Evolutionary conservation across 768 basidiomycete species (phyloP).

Genomic region (Trametes sanguinea): DNA sequence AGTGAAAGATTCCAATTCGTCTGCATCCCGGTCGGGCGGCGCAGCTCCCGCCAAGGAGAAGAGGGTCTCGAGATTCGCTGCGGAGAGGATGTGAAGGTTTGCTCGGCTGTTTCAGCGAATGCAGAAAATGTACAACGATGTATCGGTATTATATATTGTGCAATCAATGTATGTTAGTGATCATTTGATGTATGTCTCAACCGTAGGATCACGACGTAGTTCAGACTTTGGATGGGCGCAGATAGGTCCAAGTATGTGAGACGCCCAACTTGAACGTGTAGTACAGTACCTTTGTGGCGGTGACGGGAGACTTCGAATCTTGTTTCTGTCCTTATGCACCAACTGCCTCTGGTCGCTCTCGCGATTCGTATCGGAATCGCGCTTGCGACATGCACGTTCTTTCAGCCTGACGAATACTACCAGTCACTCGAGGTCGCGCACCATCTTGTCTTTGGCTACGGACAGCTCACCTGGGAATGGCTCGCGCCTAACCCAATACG

Average conservation of each 20-base stretch:
- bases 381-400: constrained; percentile 77
- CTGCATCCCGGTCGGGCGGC: not conserved
- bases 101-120: not conserved
- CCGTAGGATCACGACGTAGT: no score
- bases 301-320: no score
- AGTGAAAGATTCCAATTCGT: constrained; percentile 24
- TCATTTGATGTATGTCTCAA: no score
- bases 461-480: constrained; percentile 98
- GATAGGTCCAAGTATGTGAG: not conserved
- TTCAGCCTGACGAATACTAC: constrained; percentile 97
- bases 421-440: constrained; percentile 95
- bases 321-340: not conserved
- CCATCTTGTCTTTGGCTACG: constrained; percentile 85
- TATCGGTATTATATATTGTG: constrained; percentile 18
- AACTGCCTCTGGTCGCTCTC: constrained; percentile 13
- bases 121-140: not conserved
- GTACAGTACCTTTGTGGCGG: no score
- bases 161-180: not conserved
- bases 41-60: constrained; percentile 16
- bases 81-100: constrained; percentile 23
- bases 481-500: constrained; percentile 65
- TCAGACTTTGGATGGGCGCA: not conserved
- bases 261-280: not conserved
- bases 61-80: constrained; percentile 30
- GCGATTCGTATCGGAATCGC: constrained; percentile 57